Base-by-base conservation (phyloP, 768 basidiomycete genomes). In the Amylocystis lapponica region DNA sequence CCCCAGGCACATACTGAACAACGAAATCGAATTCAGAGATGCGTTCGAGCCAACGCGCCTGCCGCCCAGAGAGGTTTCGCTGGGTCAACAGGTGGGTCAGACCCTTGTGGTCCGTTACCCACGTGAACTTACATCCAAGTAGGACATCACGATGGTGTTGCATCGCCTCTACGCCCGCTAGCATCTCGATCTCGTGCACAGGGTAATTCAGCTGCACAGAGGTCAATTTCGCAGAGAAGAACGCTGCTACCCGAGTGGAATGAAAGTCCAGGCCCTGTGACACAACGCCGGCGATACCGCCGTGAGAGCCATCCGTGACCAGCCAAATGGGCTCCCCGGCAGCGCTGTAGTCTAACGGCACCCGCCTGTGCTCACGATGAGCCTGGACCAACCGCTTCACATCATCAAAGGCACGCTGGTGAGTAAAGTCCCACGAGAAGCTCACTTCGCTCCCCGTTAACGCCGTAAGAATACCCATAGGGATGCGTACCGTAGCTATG, bases 121-220 rank as follows among this genome's bases (percentile, higher is more conserved):
- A 47, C 0, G 31, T 27, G 41, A 66, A 65, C 1, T 43, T 12
- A 3, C 38, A 32, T 0, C 64, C 64, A 5, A 41, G 39, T 3
- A 66, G 50, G 16, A 56, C 37, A 21, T 49, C 14, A 46, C 51
- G 13, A 60, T 59, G 45, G 47, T 62, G 63, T 26, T 61, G 64
- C 42, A 74, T 46, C 0, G 68, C 57, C 33, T 71, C 67, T 0
- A 74, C 54, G 0, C 63, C 61, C 0, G 61, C 61, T 17, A 65
- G 40, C 23, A 63, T 42, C 29, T 72, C 70, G 2, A 62, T 51
- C 45, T 71, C 68, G 39, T 67, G 66, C 0, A 67, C 66, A n/a
- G 66, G 62, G 39, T 72, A 70, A 27, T 62, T 59, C 38, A 49
- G 45, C 22, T 63, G 57, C 0, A 58, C 53, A 0, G 56, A 13